phyloP scores from a whole-genome alignment of 179 eudicot species.

The Beta macrorhiza region DNA sequence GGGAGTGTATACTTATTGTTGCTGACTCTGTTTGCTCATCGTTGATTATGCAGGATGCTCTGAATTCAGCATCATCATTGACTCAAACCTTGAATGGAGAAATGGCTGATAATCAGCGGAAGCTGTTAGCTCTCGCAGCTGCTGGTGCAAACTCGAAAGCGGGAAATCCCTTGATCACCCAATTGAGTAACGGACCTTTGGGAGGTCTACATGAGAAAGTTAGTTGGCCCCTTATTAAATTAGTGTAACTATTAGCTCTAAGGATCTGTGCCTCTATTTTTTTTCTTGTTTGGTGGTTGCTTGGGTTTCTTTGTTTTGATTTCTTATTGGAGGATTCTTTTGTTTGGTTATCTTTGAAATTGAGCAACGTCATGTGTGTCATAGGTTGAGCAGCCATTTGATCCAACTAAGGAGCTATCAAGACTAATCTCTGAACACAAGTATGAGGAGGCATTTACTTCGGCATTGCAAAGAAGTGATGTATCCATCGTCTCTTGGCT shows the following conservation, averaged over 20 bases:
- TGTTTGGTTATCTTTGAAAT: slow-evolving; percentile 15
- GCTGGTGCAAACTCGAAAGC: slow-evolving; percentile 66
- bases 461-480: slow-evolving; percentile 90
- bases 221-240: background rate
- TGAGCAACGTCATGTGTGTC: slow-evolving; percentile 11
- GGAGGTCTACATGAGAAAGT: slow-evolving; percentile 85
- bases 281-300: background rate
- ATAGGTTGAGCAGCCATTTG: slow-evolving; percentile 84
- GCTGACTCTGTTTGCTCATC: background rate
- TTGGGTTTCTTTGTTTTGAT: background rate
- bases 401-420: slow-evolving; percentile 85
- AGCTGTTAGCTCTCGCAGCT: slow-evolving; percentile 74
- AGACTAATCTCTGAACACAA: slow-evolving; percentile 76
- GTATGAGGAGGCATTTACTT: slow-evolving; percentile 89
- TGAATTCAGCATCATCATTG: slow-evolving; percentile 77
- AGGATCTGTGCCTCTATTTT: background rate
- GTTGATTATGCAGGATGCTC: slow-evolving; percentile 57
- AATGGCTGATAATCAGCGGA: slow-evolving; percentile 83
- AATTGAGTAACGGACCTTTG: slow-evolving; percentile 77
- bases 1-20: background rate
- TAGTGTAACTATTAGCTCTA: background rate
- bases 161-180: slow-evolving; percentile 58
- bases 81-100: slow-evolving; percentile 72
- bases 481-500: slow-evolving; percentile 93
- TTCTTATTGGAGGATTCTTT: background rate